Evolutionary conservation across 163 green algal genomes (phyloP), one percentile per base, ranked within the genome.

Genomic region (Coccomyxa subellipsoidea): DNA sequence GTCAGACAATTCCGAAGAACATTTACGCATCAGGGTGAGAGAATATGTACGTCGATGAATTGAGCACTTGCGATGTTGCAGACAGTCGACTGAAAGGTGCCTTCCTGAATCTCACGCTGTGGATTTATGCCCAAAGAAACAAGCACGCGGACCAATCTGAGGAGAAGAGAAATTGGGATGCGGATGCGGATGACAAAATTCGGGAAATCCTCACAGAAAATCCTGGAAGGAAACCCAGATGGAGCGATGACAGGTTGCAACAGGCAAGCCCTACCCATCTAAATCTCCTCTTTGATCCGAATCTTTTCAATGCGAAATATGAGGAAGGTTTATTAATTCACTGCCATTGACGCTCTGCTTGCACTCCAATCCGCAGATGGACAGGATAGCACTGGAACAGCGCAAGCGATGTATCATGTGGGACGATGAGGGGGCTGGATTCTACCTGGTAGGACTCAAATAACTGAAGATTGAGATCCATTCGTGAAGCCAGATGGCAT

Each of bases 341-440:
- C 47, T 59, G 47, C 47, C n/a, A n/a, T 59, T 59, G 47, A 59
- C 47, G 23, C 47, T 18, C 21, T 59, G n/a, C n/a, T n/a, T n/a
- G n/a, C 47, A 59, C 47, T 18, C 23, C 15, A 12, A 59, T 18
- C 66, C 21, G 69, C 80, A 81, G 69, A 81, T 89, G 54, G 85
- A 89, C 72, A 47, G 37, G 32, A 75, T 81, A n/a, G 84, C 76
- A 39, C 73, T 89, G 34, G 38, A 83, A 27, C 7, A 83, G 4
- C 39, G 69, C 59, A 89, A 89, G 54, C 80, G 85, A 2, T 89
- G 85, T 38, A 81, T 89, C 39, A 87, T 89, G 81, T 89, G 85
- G 85, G 85, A 89, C 47, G 85, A 89, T 69, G 69, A 85, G 4
- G 75, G 36, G 10, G 59, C 39, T 7, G 85, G 85, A 0, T 89